Evolutionary conservation across 495 filamentous ascomycete genomes (phyloP).

Genomic region (Neurospora tetraspora): DNA sequence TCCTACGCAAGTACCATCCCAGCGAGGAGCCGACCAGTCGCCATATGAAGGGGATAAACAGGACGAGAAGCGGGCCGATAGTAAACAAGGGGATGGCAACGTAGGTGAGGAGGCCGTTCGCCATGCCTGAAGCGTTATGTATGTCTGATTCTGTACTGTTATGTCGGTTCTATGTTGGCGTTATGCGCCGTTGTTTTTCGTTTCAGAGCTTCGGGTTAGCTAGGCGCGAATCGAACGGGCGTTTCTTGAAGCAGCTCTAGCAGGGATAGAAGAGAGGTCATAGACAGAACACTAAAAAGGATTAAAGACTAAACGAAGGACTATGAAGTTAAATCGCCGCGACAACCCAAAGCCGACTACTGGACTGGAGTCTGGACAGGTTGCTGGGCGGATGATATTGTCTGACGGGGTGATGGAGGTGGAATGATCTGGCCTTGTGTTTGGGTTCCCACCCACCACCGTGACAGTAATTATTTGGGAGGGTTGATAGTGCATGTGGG

Average conservation of each 20-base stretch:
- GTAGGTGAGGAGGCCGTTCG: slow-evolving; percentile 8
- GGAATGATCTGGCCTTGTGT: background rate
- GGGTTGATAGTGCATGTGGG: too few relatives aligned
- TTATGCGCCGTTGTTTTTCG: background rate
- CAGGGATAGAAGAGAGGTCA: background rate
- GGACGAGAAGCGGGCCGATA: slow-evolving; percentile 18
- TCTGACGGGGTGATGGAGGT: background rate
- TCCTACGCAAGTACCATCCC: slow-evolving; percentile 57
- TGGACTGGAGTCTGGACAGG: background rate
- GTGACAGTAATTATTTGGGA: background rate
- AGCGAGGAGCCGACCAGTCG: slow-evolving; percentile 33
- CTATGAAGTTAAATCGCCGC: background rate
- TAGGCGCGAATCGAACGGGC: background rate
- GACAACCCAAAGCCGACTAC: background rate
- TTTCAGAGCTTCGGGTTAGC: background rate
- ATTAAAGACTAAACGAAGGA: background rate
- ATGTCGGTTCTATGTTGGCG: background rate
- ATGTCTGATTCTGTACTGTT: background rate
- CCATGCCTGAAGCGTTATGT: background rate
- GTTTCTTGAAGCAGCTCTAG: background rate
- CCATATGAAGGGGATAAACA: slow-evolving; percentile 26
- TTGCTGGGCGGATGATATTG: background rate
- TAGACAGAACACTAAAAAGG: background rate
- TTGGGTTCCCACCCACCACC: background rate
- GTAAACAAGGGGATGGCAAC: slow-evolving; percentile 11